Percentiles rank a stretch among this genome's conserved stretches.
These are phyloP conservation scores for Lachnellula subtilissima DNA, from an alignment of 2,329 filamentous ascomycete species.

Conservation along the genomic window DNA sequence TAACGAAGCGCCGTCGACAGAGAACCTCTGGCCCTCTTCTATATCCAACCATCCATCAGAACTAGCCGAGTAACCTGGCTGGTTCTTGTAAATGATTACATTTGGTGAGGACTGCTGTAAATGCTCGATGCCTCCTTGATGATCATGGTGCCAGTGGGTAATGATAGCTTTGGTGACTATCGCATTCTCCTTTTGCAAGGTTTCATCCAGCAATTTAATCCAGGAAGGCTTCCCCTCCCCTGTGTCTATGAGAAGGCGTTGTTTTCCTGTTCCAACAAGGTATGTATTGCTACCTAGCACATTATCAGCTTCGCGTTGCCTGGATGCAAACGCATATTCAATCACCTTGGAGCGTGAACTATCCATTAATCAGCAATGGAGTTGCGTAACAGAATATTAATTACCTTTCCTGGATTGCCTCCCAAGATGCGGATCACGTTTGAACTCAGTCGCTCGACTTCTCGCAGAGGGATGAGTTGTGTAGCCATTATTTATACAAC, in stretches of 20 bases:
- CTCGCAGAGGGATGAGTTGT: conserved; percentile 46
- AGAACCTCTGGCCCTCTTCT: conserved; percentile 48
- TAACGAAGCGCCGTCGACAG: conserved; percentile 59
- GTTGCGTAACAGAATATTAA: neutral
- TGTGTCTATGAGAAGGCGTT: conserved; percentile 81
- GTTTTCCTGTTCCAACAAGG: conserved; percentile 69
- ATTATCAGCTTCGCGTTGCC: conserved; percentile 30
- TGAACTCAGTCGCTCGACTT: conserved; percentile 73
- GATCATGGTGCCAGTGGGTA: conserved; percentile 91
- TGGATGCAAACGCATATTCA: conserved; percentile 34
- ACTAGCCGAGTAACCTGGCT: conserved; percentile 38
- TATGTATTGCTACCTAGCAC: conserved; percentile 91
- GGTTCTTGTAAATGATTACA: conserved; percentile 61
- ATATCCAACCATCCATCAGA: conserved; percentile 48
- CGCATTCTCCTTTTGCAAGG: conserved; percentile 64
- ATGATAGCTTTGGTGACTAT: conserved; percentile 66
- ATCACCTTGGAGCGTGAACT: conserved; percentile 60
- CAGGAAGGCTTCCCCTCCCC: conserved; percentile 72
- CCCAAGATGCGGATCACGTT: conserved; percentile 79
- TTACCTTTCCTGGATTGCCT: conserved; percentile 81
- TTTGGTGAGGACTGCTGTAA: conserved; percentile 60
- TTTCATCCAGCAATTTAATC: conserved; percentile 59
- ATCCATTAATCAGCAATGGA: conserved; percentile 9
- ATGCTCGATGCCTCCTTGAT: conserved; percentile 70
- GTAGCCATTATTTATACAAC: conserved; percentile 26